Conservation (phyloP, 257 asterid genomes). For the Solanum peruvianum region DNA sequence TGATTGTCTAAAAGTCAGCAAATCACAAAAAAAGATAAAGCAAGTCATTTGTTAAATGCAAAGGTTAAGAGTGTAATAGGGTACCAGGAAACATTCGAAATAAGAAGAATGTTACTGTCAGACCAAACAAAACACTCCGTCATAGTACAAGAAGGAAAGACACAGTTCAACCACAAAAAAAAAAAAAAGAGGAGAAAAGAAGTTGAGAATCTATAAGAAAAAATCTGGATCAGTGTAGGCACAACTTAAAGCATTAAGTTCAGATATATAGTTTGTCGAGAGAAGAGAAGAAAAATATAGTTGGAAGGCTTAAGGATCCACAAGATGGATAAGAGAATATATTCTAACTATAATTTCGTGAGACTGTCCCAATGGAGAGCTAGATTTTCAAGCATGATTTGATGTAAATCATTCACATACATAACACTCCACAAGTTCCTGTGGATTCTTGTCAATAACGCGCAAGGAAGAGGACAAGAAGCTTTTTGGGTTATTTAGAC, state of each 20-base stretch:
- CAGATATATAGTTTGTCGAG: not conserved
- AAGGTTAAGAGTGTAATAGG: not conserved
- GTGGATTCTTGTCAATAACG: not conserved
- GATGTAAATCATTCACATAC: not conserved
- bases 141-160: not conserved
- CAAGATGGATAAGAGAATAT: not conserved
- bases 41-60: not conserved
- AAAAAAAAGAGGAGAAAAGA: not conserved
- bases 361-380: not conserved
- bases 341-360: not conserved
- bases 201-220: not conserved
- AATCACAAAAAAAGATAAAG: not conserved
- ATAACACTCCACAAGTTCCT: not conserved
- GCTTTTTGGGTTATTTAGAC: not conserved
- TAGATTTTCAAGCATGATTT: not conserved
- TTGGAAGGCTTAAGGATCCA: not conserved
- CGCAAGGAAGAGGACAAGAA: not conserved
- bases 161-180: not conserved
- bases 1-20: not conserved
- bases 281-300: not conserved
- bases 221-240: not conserved
- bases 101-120: not conserved
- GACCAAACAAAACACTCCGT: not conserved
- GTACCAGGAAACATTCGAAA: not conserved
- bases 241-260: not conserved